These are phyloP conservation scores for Trametes polyzona DNA, from an alignment of 1,284 basidiomycete species.

Conservation along the genomic window DNA sequence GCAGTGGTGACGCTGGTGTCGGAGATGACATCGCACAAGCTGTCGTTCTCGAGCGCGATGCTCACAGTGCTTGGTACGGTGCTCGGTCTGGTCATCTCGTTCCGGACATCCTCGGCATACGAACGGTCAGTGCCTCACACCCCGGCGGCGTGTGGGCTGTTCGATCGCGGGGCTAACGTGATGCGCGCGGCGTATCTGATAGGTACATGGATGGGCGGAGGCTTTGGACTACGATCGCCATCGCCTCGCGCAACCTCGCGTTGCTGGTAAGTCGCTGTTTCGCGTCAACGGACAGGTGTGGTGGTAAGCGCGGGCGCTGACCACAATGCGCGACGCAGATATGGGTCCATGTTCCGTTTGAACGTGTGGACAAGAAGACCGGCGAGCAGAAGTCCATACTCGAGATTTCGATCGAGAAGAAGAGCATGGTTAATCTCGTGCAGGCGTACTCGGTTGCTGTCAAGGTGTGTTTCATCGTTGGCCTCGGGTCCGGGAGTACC, in stretches of 20 bases:
- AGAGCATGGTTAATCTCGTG: slow-evolving; percentile 71
- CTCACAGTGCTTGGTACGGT: slow-evolving; percentile 48
- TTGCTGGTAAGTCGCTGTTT: slow-evolving; percentile 57
- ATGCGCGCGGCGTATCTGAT: not conserved
- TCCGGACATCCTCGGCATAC: slow-evolving; percentile 57
- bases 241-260: slow-evolving; percentile 56
- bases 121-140: slow-evolving; percentile 56
- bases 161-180: not conserved
- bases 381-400: slow-evolving; percentile 43
- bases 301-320: not conserved
- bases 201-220: slow-evolving; percentile 67
- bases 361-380: slow-evolving; percentile 44
- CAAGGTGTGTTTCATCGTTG: too few relatives aligned
- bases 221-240: slow-evolving; percentile 63
- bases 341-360: slow-evolving; percentile 63
- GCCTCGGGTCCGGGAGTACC: too few relatives aligned
- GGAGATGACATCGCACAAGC: slow-evolving; percentile 44
- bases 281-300: slow-evolving; percentile 50
- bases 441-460: slow-evolving; percentile 67
- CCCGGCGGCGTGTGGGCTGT: not conserved
- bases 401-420: slow-evolving; percentile 68
- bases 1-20: slow-evolving; percentile 59
- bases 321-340: slow-evolving; percentile 41
- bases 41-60: slow-evolving; percentile 48
- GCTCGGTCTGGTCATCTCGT: slow-evolving; percentile 44